Conservation (phyloP, 2,329 filamentous ascomycete species). For the Ascochyta viciae-villosae region DNA sequence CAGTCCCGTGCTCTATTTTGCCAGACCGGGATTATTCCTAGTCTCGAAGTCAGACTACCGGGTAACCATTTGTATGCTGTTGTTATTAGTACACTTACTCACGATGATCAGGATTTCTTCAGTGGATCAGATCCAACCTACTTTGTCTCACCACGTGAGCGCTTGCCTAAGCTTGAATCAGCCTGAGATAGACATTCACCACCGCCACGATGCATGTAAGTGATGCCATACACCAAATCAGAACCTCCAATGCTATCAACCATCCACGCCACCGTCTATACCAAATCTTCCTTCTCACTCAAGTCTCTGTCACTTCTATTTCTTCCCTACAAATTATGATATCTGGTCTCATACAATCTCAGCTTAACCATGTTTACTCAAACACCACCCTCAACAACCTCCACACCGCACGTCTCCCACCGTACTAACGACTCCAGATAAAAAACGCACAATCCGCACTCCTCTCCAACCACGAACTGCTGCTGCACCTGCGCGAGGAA, state of each 20-base stretch:
- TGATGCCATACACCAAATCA: neutral
- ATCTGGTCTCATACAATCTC: neutral
- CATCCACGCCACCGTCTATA: too few species aligned
- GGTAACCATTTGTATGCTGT: too few species aligned
- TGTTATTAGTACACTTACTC: neutral
- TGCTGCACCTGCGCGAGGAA: slow-evolving; percentile 50
- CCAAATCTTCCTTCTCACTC: too few species aligned
- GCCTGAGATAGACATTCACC: neutral
- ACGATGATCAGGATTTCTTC: neutral
- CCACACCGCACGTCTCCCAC: neutral
- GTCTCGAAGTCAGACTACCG: too few species aligned
- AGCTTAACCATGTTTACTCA: neutral
- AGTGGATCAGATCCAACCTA: neutral
- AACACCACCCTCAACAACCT: neutral
- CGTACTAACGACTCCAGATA: slow-evolving; percentile 56
- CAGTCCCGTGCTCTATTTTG: too few species aligned
- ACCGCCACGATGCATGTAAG: slow-evolving; percentile 22
- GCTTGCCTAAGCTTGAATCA: neutral
- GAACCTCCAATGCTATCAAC: neutral
- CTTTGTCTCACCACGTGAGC: neutral
- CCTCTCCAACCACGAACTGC: slow-evolving; percentile 77
- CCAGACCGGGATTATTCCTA: too few species aligned
- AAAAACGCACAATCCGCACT: slow-evolving; percentile 73
- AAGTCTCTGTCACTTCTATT: too few species aligned
- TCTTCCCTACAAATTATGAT: too few species aligned